Evolutionary conservation across 192 early-diverging fungal species (phyloP), one percentile per base, ranked within the genome.

Genomic region (Coemansia sp.): DNA sequence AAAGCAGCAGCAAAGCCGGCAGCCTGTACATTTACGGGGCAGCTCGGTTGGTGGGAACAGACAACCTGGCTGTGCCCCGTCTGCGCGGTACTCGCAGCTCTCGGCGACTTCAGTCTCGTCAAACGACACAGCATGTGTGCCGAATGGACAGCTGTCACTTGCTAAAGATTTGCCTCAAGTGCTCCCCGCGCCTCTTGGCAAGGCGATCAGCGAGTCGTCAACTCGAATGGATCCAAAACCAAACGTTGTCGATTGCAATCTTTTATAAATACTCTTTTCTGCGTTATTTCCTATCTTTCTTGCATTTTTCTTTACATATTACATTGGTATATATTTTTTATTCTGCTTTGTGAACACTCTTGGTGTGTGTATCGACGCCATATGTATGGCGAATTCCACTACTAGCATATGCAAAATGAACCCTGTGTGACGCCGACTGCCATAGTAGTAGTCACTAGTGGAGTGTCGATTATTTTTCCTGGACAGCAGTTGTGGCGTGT

Each of bases 91-190:
- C 51, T 76, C 79, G 53, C 42, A 67, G 11, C 62, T 82, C n/a
- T 82, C 79, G 27, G 65, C 72, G 0, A 68, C 76, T 15, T 82
- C 79, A 12, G 64, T 76, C 7, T 72, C 70, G 2, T 82, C 79
- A 0, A 82, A 76, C 57, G 79, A 82, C 37, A 82, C 79, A 8
- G 79, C 73, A 0, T 82, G 72, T 31, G 60, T 60, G n/a, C 58
- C 77, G 10, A 67, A 68, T 35, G 65, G 74, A 6, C 69, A 69
- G n/a, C 38, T 76, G 20, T 62, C 68, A 5, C 64, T 76, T 19
- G 41, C 64, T 6, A 76, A 76, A 27, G 74, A 76, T 20, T 6
- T 41, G 35, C 56, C 58, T 19, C 51, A 54, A 31, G 17, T 14
- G 0, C 27, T 54, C 2, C 51, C 27, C 1, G 29, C 14, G 1